Base-by-base conservation (phyloP, 768 basidiomycete species). In the Kwoniella sp. region DNA sequence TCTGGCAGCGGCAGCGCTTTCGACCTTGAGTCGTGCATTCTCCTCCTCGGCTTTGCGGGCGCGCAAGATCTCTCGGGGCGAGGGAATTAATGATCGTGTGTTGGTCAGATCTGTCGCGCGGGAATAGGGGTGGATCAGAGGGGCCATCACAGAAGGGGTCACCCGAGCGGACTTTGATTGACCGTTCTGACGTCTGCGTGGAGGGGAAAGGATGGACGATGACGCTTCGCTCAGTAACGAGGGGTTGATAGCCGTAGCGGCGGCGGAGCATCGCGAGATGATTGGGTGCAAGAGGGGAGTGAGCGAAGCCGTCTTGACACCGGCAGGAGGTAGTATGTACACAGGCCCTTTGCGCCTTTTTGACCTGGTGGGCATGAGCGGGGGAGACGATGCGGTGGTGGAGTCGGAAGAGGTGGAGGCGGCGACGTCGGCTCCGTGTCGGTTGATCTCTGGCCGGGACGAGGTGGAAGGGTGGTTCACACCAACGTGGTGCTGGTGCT, bases 41-140 rank as follows among this genome's bases (percentile, higher is more conserved):
- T 63, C 58, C 25, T 59, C 54, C 20, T 57, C 55, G n/a, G 42
- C 25, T 11, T 42, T 56, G 19, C 43, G 44, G 0, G 49, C 48
- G 5, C 53, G 28, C 2, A 45, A 15, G 22, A 63, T 43, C 41
- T 63, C 62, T 3, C 46, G 37, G 0, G 62, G 62, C 0, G 62
- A 63, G 0, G 62, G 62, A 17, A 56, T 46, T 32, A 43, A 49
- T 3, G 62, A 63, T 22, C 62, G 46, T 11, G 52, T 59, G 38
- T 63, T 63, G 19, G 42, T 56, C 3, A 55, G 28, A 39, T 63
- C 62, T 3, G 48, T 28, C 5, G 51, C 19, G 27, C 47, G 53
- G 28, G 55, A 59, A 32, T 63, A 63, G 12, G 58, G 58, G 39
- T 59, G 57, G n/a, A 56, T 34, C 15, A 46, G 17, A 11, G 46